These are phyloP conservation scores for Gamarada debralockiae DNA, from an alignment of 495 filamentous ascomycete genomes.

Conservation along the genomic window DNA sequence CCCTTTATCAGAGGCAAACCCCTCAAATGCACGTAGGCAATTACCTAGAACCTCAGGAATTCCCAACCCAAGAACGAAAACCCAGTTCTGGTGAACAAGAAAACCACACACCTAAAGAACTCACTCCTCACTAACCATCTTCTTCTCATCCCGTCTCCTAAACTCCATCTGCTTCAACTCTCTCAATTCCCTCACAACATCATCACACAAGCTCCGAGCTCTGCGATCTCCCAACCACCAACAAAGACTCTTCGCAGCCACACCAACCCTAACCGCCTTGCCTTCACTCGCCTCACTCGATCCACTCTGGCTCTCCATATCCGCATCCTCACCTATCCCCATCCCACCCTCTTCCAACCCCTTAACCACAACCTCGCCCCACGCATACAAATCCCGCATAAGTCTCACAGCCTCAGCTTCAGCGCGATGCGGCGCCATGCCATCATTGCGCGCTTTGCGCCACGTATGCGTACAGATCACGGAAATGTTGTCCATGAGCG, in stretches of 20 bases:
- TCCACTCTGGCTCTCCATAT: not conserved
- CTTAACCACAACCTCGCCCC: constrained; percentile 14
- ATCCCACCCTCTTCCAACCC: not conserved
- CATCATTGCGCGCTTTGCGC: constrained; percentile 13
- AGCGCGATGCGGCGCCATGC: constrained; percentile 12
- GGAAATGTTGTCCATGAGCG: constrained; percentile 19
- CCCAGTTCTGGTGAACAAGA: too few species aligned
- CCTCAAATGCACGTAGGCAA: too few species aligned
- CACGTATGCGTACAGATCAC: constrained; percentile 11
- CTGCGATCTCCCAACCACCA: constrained; percentile 8
- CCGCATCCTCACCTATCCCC: not conserved
- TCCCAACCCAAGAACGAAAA: too few species aligned
- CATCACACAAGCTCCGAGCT: constrained; percentile 4
- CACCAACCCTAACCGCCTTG: not conserved
- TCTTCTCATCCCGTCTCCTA: too few species aligned
- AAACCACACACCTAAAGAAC: too few species aligned
- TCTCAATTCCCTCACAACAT: constrained; percentile 10
- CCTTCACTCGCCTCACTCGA: not conserved
- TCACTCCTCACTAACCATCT: too few species aligned
- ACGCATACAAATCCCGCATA: constrained; percentile 13
- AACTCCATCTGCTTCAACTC: constrained; percentile 2
- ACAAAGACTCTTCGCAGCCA: constrained; percentile 11
- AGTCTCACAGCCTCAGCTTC: constrained; percentile 8
- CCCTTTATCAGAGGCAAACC: too few species aligned
- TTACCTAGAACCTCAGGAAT: too few species aligned